Evolutionary conservation across 1,284 basidiomycete genomes (phyloP), one percentile per base, ranked within the genome.

Genomic region (Pseudozyma sp.): DNA sequence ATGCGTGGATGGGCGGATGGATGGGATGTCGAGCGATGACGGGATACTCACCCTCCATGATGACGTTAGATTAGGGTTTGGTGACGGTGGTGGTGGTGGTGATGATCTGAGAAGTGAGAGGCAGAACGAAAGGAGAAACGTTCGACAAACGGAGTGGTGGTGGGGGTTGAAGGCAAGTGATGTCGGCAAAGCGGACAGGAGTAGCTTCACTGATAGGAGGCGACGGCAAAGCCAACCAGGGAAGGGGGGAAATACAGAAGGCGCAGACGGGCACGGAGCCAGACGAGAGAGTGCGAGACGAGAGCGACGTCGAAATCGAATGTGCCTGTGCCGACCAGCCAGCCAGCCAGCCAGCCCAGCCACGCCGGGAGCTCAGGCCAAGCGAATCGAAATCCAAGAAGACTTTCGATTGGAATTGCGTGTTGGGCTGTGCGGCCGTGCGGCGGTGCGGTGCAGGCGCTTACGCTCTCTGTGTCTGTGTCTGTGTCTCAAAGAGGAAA

Each of bases 31-130:
- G 44, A 35, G 52, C 40, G 10, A 14, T 33, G 39, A 31, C 8
- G 40, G n/a, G 14, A 11, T 52, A 74, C 72, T 75, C 59, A 75
- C 72, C 72, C 60, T 75, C 72, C 72, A 75, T 75, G 40, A 33
- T 75, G 60, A 60, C 35, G 45, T 40, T 48, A n/a, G 55, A 39
- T 24, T 30, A 44, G 14, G 35, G 35, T 33, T 44, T 33, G 57
- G 44, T 54, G 52, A 29, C 13, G 14, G 51, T 59, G 64, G 35
- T 67, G 57, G 53, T 66, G 65, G 58, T 54, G 66, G 51, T 58
- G 37, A 44, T 24, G 48, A 30, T n/a, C n/a, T n/a, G 51, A 47
- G 44, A 33, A 29, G 34, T 29, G 54, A 33, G 29, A 30, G 30
- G 30, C 16, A 24, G 17, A 53, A 31, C 19, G 17, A 11, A 34